Conservation (phyloP, 176 grass and related monocot genomes). For the Typha latifolia region DNA sequence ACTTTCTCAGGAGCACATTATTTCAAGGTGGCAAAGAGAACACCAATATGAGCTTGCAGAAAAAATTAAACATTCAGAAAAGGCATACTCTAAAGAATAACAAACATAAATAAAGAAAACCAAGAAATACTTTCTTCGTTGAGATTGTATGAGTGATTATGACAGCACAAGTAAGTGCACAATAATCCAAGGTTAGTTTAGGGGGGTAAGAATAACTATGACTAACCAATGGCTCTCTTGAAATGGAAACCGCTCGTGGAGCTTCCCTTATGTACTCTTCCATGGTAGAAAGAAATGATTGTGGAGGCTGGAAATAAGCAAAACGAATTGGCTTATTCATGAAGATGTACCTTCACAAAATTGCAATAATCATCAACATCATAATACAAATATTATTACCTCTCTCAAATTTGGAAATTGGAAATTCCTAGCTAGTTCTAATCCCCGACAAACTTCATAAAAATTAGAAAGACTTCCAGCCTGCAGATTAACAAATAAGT, state of each 20-base stretch:
- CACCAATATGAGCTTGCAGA: background rate
- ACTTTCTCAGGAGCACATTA: background rate
- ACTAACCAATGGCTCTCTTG: constrained; percentile 57
- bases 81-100: background rate
- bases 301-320: constrained; percentile 60
- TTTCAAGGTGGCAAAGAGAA: background rate
- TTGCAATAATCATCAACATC: background rate
- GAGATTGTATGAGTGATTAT: background rate
- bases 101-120: background rate
- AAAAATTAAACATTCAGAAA: background rate
- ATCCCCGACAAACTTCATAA: constrained; percentile 77
- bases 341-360: constrained; percentile 13
- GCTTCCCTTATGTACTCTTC: constrained; percentile 94
- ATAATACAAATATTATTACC: constrained; percentile 33
- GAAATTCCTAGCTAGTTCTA: constrained; percentile 95
- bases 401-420: constrained; percentile 95
- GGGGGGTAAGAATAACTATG: background rate
- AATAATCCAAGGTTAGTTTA: background rate
- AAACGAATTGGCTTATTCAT: background rate
- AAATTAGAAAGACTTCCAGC: constrained; percentile 91
- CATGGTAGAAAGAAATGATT: constrained; percentile 88
- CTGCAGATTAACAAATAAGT: constrained; percentile 37
- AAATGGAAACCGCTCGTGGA: constrained; percentile 67
- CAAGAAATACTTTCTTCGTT: background rate
- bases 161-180: background rate